Conservation (phyloP, 2,329 filamentous ascomycete species). For the Lecanicillium sp. region DNA sequence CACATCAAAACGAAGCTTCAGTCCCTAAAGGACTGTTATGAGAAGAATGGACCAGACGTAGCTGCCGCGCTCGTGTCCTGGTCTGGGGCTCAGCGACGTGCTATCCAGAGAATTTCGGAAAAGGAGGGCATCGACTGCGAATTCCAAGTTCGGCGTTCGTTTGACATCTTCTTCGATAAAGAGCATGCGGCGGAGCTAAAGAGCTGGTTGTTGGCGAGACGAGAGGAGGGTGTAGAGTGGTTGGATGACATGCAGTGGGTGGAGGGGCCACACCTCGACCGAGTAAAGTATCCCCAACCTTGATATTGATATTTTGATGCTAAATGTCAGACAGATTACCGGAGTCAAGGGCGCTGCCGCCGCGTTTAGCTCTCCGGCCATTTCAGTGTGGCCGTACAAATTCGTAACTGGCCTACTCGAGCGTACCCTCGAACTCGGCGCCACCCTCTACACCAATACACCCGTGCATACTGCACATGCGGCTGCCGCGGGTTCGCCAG, state of each 20-base stretch:
- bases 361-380: constrained; percentile 3
- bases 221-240: neutral
- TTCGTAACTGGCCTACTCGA: constrained; percentile 2
- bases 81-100: constrained; percentile 18
- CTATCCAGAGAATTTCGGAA: constrained; percentile 31
- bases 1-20: constrained; percentile 18
- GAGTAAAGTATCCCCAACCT: neutral
- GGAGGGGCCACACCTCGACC: neutral
- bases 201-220: neutral
- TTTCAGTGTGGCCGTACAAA: constrained; percentile 10
- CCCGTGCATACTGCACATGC: constrained; percentile 1
- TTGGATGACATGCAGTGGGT: neutral
- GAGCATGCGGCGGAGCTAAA: constrained; percentile 15
- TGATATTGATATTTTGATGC: neutral
- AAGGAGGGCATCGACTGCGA: constrained; percentile 37
- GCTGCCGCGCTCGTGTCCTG: constrained; percentile 22
- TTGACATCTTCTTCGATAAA: constrained; percentile 32
- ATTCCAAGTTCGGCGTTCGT: constrained; percentile 33
- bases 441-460: constrained; percentile 9
- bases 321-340: neutral
- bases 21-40: neutral
- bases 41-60: constrained; percentile 15
- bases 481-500: neutral
- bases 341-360: constrained; percentile 2
- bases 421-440: neutral